Evolutionary conservation across 2,329 filamentous ascomycete genomes (phyloP).

Genomic region (Sporothrix mexicana): DNA sequence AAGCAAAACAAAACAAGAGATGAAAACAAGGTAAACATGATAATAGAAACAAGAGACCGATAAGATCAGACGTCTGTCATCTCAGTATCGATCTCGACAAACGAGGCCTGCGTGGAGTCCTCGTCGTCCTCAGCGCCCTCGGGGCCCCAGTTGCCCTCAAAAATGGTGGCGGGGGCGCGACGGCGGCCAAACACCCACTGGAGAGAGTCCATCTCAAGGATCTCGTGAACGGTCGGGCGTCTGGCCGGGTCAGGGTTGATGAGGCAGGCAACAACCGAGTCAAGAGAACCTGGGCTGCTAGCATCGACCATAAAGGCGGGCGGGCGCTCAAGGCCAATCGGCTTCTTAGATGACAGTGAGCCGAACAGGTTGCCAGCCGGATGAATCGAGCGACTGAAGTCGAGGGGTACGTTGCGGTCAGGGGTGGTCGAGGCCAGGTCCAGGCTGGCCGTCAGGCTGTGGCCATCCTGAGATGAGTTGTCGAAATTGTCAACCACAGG

Average conservation of each 20-base stretch:
- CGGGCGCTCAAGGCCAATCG: constrained; percentile 61
- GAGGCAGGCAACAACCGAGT: constrained; percentile 86
- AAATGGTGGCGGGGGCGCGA: constrained; percentile 89
- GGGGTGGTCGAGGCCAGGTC: constrained; percentile 34
- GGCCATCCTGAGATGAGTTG: constrained; percentile 1
- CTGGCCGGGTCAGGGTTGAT: constrained; percentile 74
- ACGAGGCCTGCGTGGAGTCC: constrained; percentile 42
- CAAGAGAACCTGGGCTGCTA: constrained; percentile 74
- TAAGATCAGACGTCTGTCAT: constrained; percentile 61
- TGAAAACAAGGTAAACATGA: constrained; percentile 9
- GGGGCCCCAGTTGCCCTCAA: constrained; percentile 94
- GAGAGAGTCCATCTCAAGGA: constrained; percentile 75
- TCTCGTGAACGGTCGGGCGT: constrained; percentile 75
- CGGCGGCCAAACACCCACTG: constrained; percentile 79
- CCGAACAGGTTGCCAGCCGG: constrained; percentile 54
- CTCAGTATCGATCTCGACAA: constrained; percentile 55
- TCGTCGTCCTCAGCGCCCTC: constrained; percentile 70
- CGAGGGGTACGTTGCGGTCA: constrained; percentile 24
- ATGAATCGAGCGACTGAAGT: constrained; percentile 27
- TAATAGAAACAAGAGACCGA: neutral
- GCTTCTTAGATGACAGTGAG: constrained; percentile 52
- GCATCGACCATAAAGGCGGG: constrained; percentile 89
- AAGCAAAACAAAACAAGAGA: constrained; percentile 1
- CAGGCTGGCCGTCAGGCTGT: constrained; percentile 29
- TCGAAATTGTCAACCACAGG: constrained; percentile 55